phyloP scores from a whole-genome alignment of 192 early-diverging fungal species.

The Gaertneriomyces semiglobifer region DNA sequence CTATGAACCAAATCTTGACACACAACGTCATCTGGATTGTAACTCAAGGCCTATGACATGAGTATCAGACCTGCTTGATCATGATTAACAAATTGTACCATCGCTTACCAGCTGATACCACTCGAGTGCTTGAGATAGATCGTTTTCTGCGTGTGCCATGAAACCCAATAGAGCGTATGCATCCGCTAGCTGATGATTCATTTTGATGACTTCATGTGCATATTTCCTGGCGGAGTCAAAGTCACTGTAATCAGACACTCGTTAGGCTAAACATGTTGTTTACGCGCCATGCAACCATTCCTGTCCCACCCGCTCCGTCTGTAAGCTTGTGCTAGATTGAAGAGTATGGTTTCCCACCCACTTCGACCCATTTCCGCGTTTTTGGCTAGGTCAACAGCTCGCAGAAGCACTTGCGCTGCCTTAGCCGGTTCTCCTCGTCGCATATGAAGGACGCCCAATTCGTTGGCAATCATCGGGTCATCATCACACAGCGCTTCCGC shows the following conservation, averaged over 20 bases:
- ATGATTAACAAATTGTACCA: no score
- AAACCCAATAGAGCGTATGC: conserved; percentile 51
- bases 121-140: background rate
- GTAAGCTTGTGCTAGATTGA: conserved; percentile 63
- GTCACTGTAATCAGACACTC: conserved; percentile 29
- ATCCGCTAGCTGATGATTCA: conserved; percentile 42
- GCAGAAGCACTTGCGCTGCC: conserved; percentile 6
- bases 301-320: no score
- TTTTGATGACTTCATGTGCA: conserved; percentile 37
- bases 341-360: conserved; percentile 61
- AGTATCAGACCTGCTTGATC: background rate
- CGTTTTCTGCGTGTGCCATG: conserved; percentile 54
- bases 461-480: conserved; percentile 71
- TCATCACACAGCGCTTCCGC: conserved; percentile 51
- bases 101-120: no score
- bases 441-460: conserved; percentile 65
- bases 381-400: conserved; percentile 50
- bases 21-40: conserved; percentile 17
- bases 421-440: conserved; percentile 10
- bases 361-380: conserved; percentile 29
- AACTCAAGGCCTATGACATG: conserved; percentile 14
- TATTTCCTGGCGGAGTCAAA: conserved; percentile 36
- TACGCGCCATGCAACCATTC: no score
- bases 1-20: conserved; percentile 11
- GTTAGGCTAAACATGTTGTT: background rate